These are phyloP conservation scores for Cladorrhinum sp. DNA, from an alignment of 2,329 filamentous ascomycete species.

Conservation along the genomic window DNA sequence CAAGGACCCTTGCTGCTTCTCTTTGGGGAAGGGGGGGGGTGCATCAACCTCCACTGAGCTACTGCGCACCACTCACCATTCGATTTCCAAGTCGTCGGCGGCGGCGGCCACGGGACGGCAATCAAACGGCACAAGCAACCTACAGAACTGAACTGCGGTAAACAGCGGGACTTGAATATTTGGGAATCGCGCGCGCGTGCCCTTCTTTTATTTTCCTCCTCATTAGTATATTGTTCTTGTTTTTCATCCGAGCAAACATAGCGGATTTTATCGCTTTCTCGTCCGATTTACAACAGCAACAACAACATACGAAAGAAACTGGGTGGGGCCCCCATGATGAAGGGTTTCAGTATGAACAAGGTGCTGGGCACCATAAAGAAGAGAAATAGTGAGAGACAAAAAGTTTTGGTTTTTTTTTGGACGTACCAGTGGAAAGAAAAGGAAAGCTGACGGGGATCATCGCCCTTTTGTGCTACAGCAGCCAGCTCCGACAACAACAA, in stretches of 20 bases:
- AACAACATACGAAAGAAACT: background rate
- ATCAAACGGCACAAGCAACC: background rate
- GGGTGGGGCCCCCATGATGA: conserved; percentile 36
- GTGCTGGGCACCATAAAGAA: conserved; percentile 55
- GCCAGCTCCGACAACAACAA: conserved; percentile 23
- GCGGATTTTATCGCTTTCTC: too few relatives aligned
- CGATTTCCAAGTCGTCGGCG: background rate
- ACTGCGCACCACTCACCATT: background rate
- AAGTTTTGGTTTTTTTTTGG: background rate
- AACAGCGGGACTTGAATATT: background rate
- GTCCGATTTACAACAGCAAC: background rate
- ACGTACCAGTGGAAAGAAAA: background rate
- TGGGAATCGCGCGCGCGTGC: background rate
- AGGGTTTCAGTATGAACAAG: conserved; percentile 54
- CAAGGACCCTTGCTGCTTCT: conserved; percentile 18
- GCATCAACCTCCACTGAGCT: background rate
- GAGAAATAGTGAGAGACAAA: conserved; percentile 33
- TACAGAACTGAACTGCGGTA: background rate
- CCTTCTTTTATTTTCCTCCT: background rate
- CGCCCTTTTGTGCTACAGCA: conserved; percentile 9
- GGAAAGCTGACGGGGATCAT: conserved; percentile 11
- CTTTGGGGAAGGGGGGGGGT: conserved; percentile 8
- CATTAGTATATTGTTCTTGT: too few relatives aligned
- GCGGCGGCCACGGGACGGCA: background rate
- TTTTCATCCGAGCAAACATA: background rate